Conservation (phyloP, 2,329 filamentous ascomycete species). For the Colletotrichum incanum region DNA sequence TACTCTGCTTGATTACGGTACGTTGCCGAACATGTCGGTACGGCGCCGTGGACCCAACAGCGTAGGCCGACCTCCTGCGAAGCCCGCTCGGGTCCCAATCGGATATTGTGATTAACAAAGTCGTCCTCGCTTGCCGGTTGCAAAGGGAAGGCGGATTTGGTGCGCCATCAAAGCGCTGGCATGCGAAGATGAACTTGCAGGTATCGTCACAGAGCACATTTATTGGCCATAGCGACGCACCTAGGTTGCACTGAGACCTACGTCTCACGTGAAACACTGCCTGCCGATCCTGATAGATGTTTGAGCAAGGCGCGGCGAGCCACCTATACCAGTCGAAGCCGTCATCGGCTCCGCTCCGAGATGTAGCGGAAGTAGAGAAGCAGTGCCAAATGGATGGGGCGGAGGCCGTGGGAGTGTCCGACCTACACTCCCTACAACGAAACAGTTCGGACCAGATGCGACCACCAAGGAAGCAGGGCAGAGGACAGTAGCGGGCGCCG, state of each 20-base stretch:
- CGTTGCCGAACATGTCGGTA: slow-evolving; percentile 6
- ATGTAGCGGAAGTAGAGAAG: neutral
- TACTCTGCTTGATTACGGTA: slow-evolving; percentile 2
- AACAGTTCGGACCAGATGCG: neutral
- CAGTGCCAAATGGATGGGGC: neutral
- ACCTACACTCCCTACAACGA: neutral
- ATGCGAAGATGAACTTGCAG: slow-evolving; percentile 2
- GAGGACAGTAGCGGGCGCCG: neutral
- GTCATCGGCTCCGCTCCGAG: neutral
- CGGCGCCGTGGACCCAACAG: too few relatives aligned
- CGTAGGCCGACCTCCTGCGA: neutral
- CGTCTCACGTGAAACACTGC: slow-evolving; percentile 24
- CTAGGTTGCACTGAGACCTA: slow-evolving; percentile 11
- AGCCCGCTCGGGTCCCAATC: neutral
- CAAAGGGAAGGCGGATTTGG: slow-evolving; percentile 10
- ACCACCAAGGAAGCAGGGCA: neutral
- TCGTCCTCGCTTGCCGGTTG: neutral
- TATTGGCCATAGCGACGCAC: slow-evolving; percentile 2
- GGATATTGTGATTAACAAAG: too few relatives aligned
- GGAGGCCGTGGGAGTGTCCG: neutral
- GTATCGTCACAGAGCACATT: slow-evolving; percentile 11
- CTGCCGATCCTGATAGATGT: slow-evolving; percentile 25
- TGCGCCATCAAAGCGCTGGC: slow-evolving; percentile 19
- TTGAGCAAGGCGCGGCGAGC: neutral
- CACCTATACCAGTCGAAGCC: neutral